Conservation (phyloP, 192 early-diverging fungal genomes). For the Podila clonocystis region DNA sequence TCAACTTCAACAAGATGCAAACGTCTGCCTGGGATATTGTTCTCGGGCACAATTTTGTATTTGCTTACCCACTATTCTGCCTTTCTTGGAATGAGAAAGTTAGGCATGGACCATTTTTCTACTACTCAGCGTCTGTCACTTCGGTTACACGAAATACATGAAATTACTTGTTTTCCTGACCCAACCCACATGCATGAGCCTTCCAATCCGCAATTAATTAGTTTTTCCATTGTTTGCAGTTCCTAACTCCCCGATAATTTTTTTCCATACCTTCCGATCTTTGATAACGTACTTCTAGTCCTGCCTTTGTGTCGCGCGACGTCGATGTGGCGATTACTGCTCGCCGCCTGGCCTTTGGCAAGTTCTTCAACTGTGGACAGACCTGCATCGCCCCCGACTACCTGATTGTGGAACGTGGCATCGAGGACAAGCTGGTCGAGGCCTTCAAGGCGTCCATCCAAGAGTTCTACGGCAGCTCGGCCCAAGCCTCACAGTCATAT, state of each 20-base stretch:
- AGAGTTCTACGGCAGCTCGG: conserved; percentile 56
- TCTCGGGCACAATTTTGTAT: too few relatives aligned
- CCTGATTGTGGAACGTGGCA: conserved; percentile 65
- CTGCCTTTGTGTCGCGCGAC: conserved; percentile 75
- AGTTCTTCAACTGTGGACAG: conserved; percentile 91
- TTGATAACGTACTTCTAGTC: conserved; percentile 40
- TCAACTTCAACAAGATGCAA: too few relatives aligned
- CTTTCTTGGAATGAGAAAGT: too few relatives aligned
- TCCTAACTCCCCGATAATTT: background rate
- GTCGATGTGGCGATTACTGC: conserved; percentile 73
- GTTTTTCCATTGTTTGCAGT: too few relatives aligned
- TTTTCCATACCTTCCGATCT: background rate
- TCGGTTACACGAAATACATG: too few relatives aligned
- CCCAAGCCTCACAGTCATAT: conserved; percentile 56
- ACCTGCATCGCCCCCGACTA: conserved; percentile 86
- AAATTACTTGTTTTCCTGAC: too few relatives aligned
- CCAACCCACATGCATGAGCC: too few relatives aligned
- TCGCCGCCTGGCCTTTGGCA: conserved; percentile 84
- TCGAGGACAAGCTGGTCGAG: conserved; percentile 60
- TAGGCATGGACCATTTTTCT: too few relatives aligned
- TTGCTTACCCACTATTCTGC: too few relatives aligned
- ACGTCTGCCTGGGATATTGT: too few relatives aligned
- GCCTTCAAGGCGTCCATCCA: conserved; percentile 60
- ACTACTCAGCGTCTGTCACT: too few relatives aligned
- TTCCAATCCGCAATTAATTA: too few relatives aligned